phyloP scores from a whole-genome alignment of 73 alveolate genomes.

The Loxodes magnus region DNA sequence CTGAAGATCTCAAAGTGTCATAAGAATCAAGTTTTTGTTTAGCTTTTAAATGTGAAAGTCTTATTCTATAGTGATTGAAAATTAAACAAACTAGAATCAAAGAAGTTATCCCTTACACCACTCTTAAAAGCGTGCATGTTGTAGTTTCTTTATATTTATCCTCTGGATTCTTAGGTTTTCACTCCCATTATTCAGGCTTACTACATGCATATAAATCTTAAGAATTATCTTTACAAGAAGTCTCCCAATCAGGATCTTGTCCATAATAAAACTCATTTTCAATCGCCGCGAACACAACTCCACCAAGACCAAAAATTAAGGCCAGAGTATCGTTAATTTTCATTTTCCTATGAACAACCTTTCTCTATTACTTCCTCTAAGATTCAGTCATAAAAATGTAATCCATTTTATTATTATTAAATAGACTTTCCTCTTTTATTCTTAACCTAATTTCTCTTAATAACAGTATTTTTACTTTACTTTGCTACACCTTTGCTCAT shows the following conservation, averaged over 20 bases:
- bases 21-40: conserved; percentile 32
- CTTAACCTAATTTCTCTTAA: no score
- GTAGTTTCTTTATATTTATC: conserved; percentile 29
- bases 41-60: conserved; percentile 19
- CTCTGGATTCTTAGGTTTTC: conserved; percentile 1
- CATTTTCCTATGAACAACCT: conserved; percentile 15
- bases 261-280: conserved; percentile 14
- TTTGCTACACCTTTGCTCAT: no score
- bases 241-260: not conserved
- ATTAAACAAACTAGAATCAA: conserved; percentile 13
- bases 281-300: conserved; percentile 21
- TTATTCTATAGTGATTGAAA: conserved; percentile 21
- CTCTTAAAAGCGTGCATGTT: conserved; percentile 13
- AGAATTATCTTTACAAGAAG: no score
- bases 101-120: conserved; percentile 20
- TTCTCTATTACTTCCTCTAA: conserved; percentile 16
- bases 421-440: no score
- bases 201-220: no score
- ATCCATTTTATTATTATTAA: conserved; percentile 26
- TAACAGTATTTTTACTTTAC: no score
- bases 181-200: conserved; percentile 17
- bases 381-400: conserved; percentile 25
- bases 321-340: conserved; percentile 31
- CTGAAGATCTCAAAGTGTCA: conserved; percentile 9
- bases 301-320: conserved; percentile 21